Evolutionary conservation across 2,329 filamentous ascomycete genomes (phyloP).

Genomic region (Diplodia seriata): DNA sequence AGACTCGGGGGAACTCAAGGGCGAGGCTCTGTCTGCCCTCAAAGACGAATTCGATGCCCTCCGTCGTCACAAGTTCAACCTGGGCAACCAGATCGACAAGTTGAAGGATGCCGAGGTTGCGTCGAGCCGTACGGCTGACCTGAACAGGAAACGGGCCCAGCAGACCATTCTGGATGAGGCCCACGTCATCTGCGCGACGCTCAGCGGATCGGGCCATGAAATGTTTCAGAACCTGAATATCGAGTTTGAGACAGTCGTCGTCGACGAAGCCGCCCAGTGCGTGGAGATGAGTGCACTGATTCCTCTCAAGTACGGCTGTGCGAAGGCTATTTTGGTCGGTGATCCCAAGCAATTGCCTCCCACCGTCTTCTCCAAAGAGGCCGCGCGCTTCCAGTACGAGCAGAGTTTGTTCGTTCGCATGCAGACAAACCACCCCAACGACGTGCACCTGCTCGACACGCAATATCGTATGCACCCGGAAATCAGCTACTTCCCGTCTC

Average conservation of each 20-base stretch:
- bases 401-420: slow-evolving; percentile 98
- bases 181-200: slow-evolving; percentile 91
- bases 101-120: slow-evolving; percentile 86
- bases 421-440: slow-evolving; percentile 87
- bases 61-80: slow-evolving; percentile 75
- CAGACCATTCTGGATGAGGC: slow-evolving; percentile 90
- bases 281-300: slow-evolving; percentile 97
- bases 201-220: slow-evolving; percentile 95
- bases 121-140: slow-evolving; percentile 81
- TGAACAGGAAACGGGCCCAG: slow-evolving; percentile 82
- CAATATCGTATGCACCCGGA: slow-evolving; percentile 99
- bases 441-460: slow-evolving; percentile 93
- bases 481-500: slow-evolving; percentile 89
- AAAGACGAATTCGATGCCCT: slow-evolving; percentile 79
- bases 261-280: slow-evolving; percentile 97
- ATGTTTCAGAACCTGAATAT: slow-evolving; percentile 95
- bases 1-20: slow-evolving; percentile 65
- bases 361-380: slow-evolving; percentile 92
- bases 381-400: slow-evolving; percentile 91
- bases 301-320: slow-evolving; percentile 94
- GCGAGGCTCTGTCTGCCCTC: slow-evolving; percentile 68
- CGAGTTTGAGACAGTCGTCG: slow-evolving; percentile 98
- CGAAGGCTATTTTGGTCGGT: slow-evolving; percentile 95
- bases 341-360: slow-evolving; percentile 97
- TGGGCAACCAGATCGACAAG: slow-evolving; percentile 85